phyloP scores from a whole-genome alignment of 164 flowering plant species.

The Vitis rotundifolia region DNA sequence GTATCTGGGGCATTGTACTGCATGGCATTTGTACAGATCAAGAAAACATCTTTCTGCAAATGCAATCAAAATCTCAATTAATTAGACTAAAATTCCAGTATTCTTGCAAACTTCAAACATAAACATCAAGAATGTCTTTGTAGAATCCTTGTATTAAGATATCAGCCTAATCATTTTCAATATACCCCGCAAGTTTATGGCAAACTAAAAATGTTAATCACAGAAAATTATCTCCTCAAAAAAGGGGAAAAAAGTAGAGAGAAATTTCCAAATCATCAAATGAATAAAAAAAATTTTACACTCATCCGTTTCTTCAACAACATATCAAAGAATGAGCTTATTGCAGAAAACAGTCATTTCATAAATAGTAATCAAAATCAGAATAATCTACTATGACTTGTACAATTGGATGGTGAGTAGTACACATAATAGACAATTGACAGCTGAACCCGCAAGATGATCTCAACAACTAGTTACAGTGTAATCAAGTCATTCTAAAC shows the following conservation, averaged over 20 bases:
- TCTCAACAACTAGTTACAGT: no score
- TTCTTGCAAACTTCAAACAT: constrained; percentile 1
- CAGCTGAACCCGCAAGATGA: no score
- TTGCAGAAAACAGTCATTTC: no score
- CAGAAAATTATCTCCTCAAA: background rate
- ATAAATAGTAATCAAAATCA: no score
- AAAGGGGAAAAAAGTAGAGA: background rate
- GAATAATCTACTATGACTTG: no score
- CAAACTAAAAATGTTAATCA: background rate
- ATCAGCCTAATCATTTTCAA: background rate
- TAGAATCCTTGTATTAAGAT: background rate
- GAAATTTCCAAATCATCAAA: no score
- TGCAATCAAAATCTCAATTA: background rate
- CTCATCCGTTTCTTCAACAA: no score
- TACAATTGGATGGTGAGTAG: no score
- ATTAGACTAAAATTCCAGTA: background rate
- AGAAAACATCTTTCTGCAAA: constrained; percentile 75
- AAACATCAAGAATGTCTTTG: background rate
- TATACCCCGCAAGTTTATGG: background rate
- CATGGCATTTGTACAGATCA: constrained; percentile 91
- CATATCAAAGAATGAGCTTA: no score
- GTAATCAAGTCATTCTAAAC: no score
- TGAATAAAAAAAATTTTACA: no score
- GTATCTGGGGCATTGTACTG: constrained; percentile 87
- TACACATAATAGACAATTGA: no score